A percentile compares a stretch with the other conserved stretches of the same genome.
These are phyloP conservation scores for Iberis amara DNA, from an alignment of 441 rosid genomes.

Conservation along the genomic window DNA sequence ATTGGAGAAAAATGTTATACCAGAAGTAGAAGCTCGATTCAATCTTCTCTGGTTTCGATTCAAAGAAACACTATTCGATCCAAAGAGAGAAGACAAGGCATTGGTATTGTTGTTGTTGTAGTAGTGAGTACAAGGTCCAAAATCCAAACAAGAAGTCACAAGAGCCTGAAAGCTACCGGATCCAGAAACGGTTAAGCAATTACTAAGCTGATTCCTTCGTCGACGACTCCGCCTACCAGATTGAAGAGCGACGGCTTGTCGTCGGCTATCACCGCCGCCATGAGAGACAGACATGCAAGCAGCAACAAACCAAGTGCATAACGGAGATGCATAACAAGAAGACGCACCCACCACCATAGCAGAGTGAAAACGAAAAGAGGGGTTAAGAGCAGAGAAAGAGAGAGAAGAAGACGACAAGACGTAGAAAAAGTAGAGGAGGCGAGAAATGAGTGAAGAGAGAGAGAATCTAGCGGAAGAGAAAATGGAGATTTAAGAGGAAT, in stretches of 20 bases:
- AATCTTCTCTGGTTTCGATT: conserved; percentile 48
- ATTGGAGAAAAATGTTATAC: conserved; percentile 30
- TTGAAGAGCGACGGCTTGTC: conserved; percentile 24
- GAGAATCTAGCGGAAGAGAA: conserved; percentile 30
- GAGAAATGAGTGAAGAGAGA: conserved; percentile 22
- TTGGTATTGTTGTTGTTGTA: conserved; percentile 29
- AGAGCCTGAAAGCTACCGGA: conserved; percentile 40
- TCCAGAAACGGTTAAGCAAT: conserved; percentile 37
- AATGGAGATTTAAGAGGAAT: conserved; percentile 26
- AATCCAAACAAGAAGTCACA: conserved; percentile 57
- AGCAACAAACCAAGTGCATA: conserved; percentile 91
- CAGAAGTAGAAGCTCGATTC: conserved; percentile 47
- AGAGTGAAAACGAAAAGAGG: background rate
- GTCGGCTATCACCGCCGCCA: conserved; percentile 33
- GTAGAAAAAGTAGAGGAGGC: conserved; percentile 2
- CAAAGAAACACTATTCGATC: conserved; percentile 36
- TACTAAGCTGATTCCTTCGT: conserved; percentile 32
- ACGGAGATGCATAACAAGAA: conserved; percentile 53
- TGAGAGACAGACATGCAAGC: conserved; percentile 86
- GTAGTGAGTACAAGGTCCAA: conserved; percentile 61
- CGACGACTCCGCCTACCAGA: conserved; percentile 44
- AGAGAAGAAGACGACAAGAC: conserved; percentile 17
- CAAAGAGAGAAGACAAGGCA: conserved; percentile 43
- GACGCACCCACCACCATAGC: conserved; percentile 48
- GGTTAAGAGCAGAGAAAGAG: background rate